Percentiles rank a stretch among this genome's conserved stretches.
These are phyloP conservation scores for Ascochyta pisi DNA, from an alignment of 2,329 filamentous ascomycete genomes.

Conservation along the genomic window DNA sequence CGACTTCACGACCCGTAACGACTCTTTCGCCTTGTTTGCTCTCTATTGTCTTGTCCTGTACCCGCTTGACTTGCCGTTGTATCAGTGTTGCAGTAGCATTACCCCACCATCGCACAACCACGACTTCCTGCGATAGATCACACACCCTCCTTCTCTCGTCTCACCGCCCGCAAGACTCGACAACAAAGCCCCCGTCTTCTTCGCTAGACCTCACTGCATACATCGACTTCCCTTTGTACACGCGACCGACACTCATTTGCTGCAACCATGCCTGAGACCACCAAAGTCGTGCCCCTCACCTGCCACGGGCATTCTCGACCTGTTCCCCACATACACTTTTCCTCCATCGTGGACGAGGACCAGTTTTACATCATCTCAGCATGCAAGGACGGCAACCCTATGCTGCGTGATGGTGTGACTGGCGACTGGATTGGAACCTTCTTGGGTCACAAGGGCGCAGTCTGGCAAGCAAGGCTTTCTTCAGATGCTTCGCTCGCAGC, in stretches of 20 bases:
- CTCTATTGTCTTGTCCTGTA: conserved; percentile 18
- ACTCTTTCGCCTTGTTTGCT: conserved; percentile 28
- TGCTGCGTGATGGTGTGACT: conserved; percentile 95
- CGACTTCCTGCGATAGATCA: conserved; percentile 18
- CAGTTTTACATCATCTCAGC: conserved; percentile 92
- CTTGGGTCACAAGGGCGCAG: conserved; percentile 96
- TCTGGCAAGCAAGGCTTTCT: conserved; percentile 93
- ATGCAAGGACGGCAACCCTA: conserved; percentile 97
- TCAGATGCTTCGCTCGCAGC: conserved; percentile 87
- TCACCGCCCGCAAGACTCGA: conserved; percentile 22
- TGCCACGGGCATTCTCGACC: conserved; percentile 94
- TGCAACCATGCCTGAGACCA: conserved; percentile 49
- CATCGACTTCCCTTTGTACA: background rate
- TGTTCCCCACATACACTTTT: conserved; percentile 91
- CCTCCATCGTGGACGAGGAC: conserved; percentile 79
- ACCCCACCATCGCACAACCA: conserved; percentile 12
- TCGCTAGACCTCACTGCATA: background rate
- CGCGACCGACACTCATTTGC: conserved; percentile 9
- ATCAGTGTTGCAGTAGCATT: background rate
- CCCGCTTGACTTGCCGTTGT: conserved; percentile 3
- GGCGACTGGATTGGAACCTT: conserved; percentile 87
- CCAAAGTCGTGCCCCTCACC: conserved; percentile 81
- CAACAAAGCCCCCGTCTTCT: conserved; percentile 3
- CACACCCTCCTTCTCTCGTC: conserved; percentile 19
- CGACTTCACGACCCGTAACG: conserved; percentile 44